Conservation (phyloP, 352 stramenopile genomes). For the Globisporangium paddicum region DNA sequence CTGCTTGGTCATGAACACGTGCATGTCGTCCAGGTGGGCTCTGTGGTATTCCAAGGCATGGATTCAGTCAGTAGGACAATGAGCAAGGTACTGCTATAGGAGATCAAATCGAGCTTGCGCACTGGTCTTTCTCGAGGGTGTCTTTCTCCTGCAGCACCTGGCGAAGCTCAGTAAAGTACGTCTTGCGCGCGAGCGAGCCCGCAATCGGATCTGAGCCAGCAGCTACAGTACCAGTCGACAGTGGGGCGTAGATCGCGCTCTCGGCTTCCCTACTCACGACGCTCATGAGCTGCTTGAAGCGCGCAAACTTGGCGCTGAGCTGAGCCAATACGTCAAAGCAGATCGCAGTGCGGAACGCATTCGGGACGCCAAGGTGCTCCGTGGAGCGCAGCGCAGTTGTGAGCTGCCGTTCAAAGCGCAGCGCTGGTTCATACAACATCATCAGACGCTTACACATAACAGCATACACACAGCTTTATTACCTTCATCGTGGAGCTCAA, state of each 20-base stretch:
- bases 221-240: not conserved
- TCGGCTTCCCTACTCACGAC: constrained; percentile 32
- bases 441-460: not conserved
- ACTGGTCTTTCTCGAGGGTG: constrained; percentile 32
- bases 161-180: constrained; percentile 58
- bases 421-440: constrained; percentile 12
- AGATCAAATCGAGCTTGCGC: not conserved
- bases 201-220: constrained; percentile 5
- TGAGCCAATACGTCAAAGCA: constrained; percentile 47
- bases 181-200: constrained; percentile 23
- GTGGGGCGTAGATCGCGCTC: constrained; percentile 33
- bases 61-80: not conserved
- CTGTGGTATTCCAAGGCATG: not conserved
- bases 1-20: constrained; percentile 50
- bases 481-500: constrained; percentile 8
- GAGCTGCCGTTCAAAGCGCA: constrained; percentile 44
- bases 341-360: constrained; percentile 53
- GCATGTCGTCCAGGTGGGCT: constrained; percentile 31
- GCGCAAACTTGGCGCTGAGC: constrained; percentile 38
- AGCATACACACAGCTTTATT: constrained; percentile 3
- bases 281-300: constrained; percentile 39
- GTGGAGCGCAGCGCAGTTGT: constrained; percentile 42
- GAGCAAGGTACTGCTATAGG: not conserved
- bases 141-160: constrained; percentile 33
- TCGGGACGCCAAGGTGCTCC: constrained; percentile 44